A percentile compares a stretch with the other conserved stretches of the same genome.
Conservation (phyloP, 2,329 filamentous ascomycete genomes). For the Colletotrichum navitas region DNA sequence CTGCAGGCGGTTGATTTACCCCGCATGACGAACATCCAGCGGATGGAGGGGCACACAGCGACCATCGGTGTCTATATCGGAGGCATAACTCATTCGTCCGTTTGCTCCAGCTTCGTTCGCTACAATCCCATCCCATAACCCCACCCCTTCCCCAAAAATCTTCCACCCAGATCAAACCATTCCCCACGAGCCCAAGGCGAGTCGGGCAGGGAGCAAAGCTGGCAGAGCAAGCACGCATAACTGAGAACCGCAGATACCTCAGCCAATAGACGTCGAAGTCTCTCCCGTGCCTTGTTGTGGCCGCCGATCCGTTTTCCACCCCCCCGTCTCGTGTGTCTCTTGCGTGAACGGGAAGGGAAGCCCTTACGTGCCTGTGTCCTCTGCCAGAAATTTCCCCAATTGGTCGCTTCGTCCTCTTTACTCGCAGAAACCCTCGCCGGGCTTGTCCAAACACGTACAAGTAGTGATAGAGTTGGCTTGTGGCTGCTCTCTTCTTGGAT, state of each 20-base stretch:
- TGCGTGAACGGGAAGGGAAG: not conserved
- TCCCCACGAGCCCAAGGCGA: slow-evolving; percentile 18
- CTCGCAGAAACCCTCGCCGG: slow-evolving; percentile 31
- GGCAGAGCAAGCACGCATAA: not conserved
- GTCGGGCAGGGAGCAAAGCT: not conserved
- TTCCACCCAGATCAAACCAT: slow-evolving; percentile 7
- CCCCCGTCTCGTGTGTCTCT: too few species aligned
- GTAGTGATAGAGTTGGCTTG: not conserved
- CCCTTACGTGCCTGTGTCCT: not conserved
- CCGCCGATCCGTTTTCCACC: not conserved
- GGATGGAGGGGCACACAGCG: slow-evolving; percentile 27
- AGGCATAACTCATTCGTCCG: not conserved
- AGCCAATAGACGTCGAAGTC: not conserved
- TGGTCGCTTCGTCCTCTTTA: slow-evolving; percentile 14
- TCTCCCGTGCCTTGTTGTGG: not conserved
- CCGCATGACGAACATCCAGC: slow-evolving; percentile 31
- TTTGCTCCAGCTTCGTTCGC: not conserved
- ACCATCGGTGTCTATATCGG: slow-evolving; percentile 22
- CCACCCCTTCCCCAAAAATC: not conserved
- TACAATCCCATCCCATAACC: not conserved
- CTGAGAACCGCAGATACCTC: not conserved
- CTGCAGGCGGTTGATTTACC: slow-evolving; percentile 10
- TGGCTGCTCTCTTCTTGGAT: not conserved
- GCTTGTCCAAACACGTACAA: not conserved
- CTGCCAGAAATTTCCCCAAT: slow-evolving; percentile 24